Percentiles rank a stretch among this genome's conserved stretches.
phyloP scores from a whole-genome alignment of 192 early-diverging fungal genomes.

The Backusella parvicylindrica region DNA sequence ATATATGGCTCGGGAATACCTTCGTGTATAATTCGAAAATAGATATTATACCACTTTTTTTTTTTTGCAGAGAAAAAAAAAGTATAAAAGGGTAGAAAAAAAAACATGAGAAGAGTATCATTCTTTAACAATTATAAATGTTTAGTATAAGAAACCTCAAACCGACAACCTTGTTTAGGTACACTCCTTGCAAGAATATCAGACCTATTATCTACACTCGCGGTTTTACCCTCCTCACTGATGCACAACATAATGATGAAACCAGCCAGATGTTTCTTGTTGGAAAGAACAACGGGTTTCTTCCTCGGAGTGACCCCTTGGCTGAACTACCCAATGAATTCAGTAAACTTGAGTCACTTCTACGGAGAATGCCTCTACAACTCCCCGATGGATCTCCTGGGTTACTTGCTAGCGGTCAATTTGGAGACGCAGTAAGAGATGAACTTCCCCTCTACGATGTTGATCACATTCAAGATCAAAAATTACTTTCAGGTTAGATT shows the following conservation, averaged over 20 bases:
- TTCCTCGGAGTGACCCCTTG: conserved; percentile 67
- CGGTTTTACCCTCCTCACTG: conserved; percentile 44
- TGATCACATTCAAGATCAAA: conserved; percentile 62
- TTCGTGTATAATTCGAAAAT: neutral
- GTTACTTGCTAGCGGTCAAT: conserved; percentile 73
- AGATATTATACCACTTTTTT: neutral
- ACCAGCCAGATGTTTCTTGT: conserved; percentile 52
- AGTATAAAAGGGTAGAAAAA: neutral
- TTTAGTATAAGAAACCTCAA: conserved; percentile 1
- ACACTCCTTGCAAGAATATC: neutral
- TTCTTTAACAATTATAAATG: neutral
- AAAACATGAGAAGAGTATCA: neutral
- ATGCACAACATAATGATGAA: conserved; percentile 39
- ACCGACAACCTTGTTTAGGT: neutral
- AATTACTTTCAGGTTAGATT: conserved; percentile 61
- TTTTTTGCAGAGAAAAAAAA: neutral
- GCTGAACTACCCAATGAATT: conserved; percentile 66
- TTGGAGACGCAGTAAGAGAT: conserved; percentile 72
- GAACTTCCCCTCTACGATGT: conserved; percentile 75
- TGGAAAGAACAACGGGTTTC: conserved; percentile 53
- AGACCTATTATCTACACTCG: neutral
- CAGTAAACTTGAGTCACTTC: conserved; percentile 61
- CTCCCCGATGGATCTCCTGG: conserved; percentile 64
- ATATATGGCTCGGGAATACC: neutral
- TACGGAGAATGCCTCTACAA: conserved; percentile 77